Percentiles rank a stretch among this genome's conserved stretches.
These are phyloP conservation scores for Paraphoma chrysanthemicola DNA, from an alignment of 2,329 filamentous ascomycete genomes.

Conservation along the genomic window DNA sequence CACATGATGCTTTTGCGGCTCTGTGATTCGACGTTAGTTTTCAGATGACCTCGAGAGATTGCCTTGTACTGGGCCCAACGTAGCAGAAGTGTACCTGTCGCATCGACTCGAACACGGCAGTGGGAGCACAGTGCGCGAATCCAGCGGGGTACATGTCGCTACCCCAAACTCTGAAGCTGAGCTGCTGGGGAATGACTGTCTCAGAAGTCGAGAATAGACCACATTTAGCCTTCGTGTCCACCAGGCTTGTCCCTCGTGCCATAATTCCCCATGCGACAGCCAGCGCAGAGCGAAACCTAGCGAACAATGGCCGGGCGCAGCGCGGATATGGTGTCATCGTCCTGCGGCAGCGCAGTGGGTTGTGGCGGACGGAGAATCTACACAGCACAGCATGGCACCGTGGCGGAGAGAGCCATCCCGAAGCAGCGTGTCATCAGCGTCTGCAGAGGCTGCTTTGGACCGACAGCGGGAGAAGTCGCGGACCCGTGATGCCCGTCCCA, in stretches of 20 bases:
- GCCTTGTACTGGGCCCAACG: conserved; percentile 36
- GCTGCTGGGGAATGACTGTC: conserved; percentile 28
- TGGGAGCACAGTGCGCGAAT: conserved; percentile 19
- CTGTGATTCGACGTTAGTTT: conserved; percentile 39
- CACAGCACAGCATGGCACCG: conserved; percentile 1
- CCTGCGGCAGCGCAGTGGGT: conserved; percentile 5
- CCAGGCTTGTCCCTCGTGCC: conserved; percentile 30
- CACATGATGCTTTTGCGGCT: conserved; percentile 46
- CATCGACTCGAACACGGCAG: conserved; percentile 17
- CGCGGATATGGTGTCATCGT: conserved; percentile 15
- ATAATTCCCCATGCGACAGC: conserved; percentile 19
- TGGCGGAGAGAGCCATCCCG: conserved; percentile 31
- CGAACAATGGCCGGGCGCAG: conserved; percentile 32
- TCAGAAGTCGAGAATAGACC: conserved; percentile 13
- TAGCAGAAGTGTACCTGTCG: conserved; percentile 28
- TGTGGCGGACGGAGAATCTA: conserved; percentile 20
- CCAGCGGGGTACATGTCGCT: conserved; percentile 25
- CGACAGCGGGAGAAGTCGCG: conserved; percentile 35
- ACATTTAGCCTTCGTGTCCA: conserved; percentile 18
- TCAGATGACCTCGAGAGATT: conserved; percentile 46
- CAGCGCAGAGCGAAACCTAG: conserved; percentile 29
- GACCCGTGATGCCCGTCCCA: conserved; percentile 30
- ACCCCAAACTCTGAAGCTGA: conserved; percentile 20
- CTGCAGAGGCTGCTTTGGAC: conserved; percentile 29
- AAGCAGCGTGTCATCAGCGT: conserved; percentile 38